phyloP scores from a whole-genome alignment of 768 basidiomycete genomes.

The Kockovaella imperatae region DNA sequence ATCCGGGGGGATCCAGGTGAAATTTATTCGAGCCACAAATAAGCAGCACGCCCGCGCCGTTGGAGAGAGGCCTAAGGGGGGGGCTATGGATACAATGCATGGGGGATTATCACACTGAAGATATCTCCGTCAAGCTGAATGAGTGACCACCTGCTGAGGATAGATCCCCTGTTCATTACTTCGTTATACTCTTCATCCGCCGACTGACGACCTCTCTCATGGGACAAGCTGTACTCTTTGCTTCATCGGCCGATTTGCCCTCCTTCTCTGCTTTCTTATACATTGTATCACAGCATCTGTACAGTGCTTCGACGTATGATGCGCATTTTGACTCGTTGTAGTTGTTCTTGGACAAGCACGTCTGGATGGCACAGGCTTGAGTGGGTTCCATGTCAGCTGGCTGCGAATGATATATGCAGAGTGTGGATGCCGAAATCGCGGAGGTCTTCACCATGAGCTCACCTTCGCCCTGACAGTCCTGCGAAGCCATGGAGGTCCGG shows the following conservation, averaged over 20 bases:
- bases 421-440: background rate
- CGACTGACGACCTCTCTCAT: slow-evolving; percentile 31
- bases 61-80: no score
- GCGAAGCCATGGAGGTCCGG: no score
- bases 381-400: background rate
- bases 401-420: background rate
- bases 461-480: slow-evolving; percentile 42
- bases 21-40: no score
- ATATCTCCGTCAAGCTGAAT: background rate
- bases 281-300: slow-evolving; percentile 38
- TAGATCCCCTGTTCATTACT: no score
- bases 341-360: slow-evolving; percentile 36
- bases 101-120: no score
- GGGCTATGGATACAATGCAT: no score
- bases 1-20: no score
- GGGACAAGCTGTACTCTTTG: slow-evolving; percentile 35
- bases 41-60: no score
- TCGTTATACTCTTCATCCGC: slow-evolving; percentile 24
- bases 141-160: background rate
- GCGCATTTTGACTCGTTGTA: slow-evolving; percentile 39
- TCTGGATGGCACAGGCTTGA: slow-evolving; percentile 42
- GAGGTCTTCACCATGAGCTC: background rate
- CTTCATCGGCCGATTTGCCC: slow-evolving; percentile 8
- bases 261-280: slow-evolving; percentile 21
- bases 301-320: slow-evolving; percentile 31